phyloP scores from a whole-genome alignment of 1,139 yeast species.

The Pichia sp. region DNA sequence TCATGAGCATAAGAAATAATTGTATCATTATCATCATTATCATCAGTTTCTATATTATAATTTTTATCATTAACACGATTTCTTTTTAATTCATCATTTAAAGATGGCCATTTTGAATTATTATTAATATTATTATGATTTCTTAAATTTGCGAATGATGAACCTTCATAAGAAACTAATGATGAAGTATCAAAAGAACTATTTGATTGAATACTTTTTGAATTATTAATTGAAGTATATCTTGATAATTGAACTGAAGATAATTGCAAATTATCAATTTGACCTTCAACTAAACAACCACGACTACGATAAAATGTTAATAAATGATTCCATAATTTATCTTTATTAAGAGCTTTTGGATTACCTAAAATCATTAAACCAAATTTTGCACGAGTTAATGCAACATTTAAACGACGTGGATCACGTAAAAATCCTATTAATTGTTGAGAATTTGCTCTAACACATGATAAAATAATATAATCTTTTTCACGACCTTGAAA shows the following conservation, averaged over 20 bases:
- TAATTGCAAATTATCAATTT: conserved; percentile 70
- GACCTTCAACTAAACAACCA: conserved; percentile 91
- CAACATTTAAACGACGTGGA: conserved; percentile 88
- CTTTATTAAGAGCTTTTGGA: conserved; percentile 68
- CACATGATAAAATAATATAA: conserved; percentile 82
- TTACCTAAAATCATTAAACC: conserved; percentile 82
- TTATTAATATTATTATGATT: conserved; percentile 1
- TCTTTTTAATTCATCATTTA: conserved; percentile 12
- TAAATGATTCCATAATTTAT: conserved; percentile 73
- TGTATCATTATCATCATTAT: conserved; percentile 12
- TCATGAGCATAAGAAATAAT: conserved; percentile 11
- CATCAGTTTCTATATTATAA: background rate
- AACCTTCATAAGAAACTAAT: conserved; percentile 25
- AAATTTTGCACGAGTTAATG: conserved; percentile 83
- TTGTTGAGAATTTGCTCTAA: conserved; percentile 79
- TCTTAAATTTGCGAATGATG: conserved; percentile 11
- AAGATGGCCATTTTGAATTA: conserved; percentile 19
- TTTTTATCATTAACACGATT: background rate
- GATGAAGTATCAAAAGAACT: conserved; percentile 23
- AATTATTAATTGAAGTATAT: background rate
- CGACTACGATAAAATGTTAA: conserved; percentile 74
- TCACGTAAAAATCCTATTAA: conserved; percentile 84
- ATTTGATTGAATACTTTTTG: background rate
- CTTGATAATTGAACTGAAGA: conserved; percentile 48
- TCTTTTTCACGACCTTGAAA: conserved; percentile 97